Evolutionary conservation across 2,329 filamentous ascomycete genomes (phyloP).

Genomic region (Periconia sp.): DNA sequence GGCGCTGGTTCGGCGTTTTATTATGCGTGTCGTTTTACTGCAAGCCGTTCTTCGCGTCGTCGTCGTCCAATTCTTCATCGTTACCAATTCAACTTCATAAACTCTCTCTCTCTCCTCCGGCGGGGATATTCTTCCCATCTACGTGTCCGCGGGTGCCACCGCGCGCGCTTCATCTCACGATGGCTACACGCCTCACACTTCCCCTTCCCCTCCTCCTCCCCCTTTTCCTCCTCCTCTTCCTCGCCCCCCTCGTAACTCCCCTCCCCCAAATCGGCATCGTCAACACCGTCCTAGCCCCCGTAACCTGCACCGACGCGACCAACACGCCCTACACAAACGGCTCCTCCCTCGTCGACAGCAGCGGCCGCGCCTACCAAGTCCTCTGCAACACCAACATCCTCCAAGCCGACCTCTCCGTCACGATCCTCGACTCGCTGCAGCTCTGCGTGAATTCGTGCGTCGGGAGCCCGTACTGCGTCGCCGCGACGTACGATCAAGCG

Average conservation of each 20-base stretch:
- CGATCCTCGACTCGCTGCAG: conserved; percentile 1
- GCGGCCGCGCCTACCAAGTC: conserved; percentile 10
- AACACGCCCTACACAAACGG: conserved; percentile 12
- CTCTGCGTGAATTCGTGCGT: conserved; percentile 8
- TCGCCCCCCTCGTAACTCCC: not conserved
- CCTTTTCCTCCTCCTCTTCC: not conserved
- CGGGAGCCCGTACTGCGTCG: conserved; percentile 7
- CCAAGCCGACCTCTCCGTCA: not conserved
- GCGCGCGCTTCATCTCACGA: not conserved
- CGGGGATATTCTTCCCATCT: too few relatives aligned
- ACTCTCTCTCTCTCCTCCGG: not conserved
- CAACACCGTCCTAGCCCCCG: conserved; percentile 3
- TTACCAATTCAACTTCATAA: too few relatives aligned
- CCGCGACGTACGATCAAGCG: conserved; percentile 9
- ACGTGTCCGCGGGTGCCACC: too few relatives aligned
- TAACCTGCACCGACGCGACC: conserved; percentile 12
- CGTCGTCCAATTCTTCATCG: not conserved
- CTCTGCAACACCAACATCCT: conserved; percentile 10
- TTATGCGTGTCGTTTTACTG: not conserved
- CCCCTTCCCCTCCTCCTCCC: not conserved
- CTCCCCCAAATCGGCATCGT: not conserved
- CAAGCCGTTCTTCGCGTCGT: not conserved
- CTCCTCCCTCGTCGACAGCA: not conserved
- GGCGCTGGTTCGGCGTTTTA: not conserved
- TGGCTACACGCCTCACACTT: not conserved